Evolutionary conservation across 1,139 yeast genomes (phyloP).

Genomic region (Geotrichum citri-aurantii): DNA sequence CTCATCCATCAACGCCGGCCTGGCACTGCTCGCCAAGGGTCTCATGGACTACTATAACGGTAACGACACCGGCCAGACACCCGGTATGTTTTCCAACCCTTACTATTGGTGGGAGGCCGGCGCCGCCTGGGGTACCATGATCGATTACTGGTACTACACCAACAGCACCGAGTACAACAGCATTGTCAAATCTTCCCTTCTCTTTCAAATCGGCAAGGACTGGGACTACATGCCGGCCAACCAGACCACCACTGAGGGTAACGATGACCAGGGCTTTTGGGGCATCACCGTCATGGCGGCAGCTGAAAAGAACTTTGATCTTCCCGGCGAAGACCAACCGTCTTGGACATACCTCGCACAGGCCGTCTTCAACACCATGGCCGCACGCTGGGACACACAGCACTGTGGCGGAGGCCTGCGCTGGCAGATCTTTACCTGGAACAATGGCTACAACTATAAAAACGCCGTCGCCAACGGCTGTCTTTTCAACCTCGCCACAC

Average conservation of each 20-base stretch:
- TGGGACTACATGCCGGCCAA: conserved; percentile 69
- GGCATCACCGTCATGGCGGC: conserved; percentile 80
- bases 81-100: conserved; percentile 71
- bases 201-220: conserved; percentile 61
- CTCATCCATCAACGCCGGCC: conserved; percentile 39
- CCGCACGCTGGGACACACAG: conserved; percentile 72
- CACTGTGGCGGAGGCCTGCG: conserved; percentile 83
- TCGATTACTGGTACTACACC: conserved; percentile 62
- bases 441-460: conserved; percentile 87
- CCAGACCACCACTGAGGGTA: conserved; percentile 76
- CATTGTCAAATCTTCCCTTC: conserved; percentile 51
- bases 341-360: conserved; percentile 70
- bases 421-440: conserved; percentile 97
- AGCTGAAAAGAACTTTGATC: conserved; percentile 69
- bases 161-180: conserved; percentile 55
- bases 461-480: conserved; percentile 90
- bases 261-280: conserved; percentile 93
- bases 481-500: conserved; percentile 78
- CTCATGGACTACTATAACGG: conserved; percentile 71
- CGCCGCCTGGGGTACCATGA: conserved; percentile 73
- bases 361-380: conserved; percentile 86
- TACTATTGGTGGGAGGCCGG: conserved; percentile 97
- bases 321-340: conserved; percentile 49
- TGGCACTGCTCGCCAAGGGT: conserved; percentile 55
- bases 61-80: conserved; percentile 44